Evolutionary conservation across 225 moss, liverwort and hornwort species (phyloP), one percentile per base, ranked within the genome.

Genomic region (Thuidium tamariscinum): DNA sequence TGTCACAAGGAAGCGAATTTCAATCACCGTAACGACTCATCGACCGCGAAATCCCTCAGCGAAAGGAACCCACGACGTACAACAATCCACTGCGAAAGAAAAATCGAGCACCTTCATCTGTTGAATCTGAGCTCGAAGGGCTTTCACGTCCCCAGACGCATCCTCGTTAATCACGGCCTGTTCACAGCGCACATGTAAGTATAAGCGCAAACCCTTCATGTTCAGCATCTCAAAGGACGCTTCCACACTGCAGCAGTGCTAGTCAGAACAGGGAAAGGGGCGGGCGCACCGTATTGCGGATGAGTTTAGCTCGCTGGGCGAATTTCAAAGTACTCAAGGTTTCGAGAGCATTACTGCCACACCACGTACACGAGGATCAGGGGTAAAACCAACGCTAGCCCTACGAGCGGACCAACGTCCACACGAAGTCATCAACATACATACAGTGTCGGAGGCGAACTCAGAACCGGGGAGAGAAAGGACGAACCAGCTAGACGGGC

Each of bases 101-200:
- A 63, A 75, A 32, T 8, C 8, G 10, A 44, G 79, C 67, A 98
- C 97, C 95, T 96, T 95, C 82, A 98, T 88, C 84, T 94, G 95
- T 37, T 96, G 95, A 78, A 96, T 95, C 85, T 95, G 95, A 29
- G 94, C 93, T 42, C 96, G 95, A 67, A 98, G 91, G 55, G 95
- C 95, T 67, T 94, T 89, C 78, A 96, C 96, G 89, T 98, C 98
- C 71, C 96, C 96, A 61, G 95, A 94, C 21, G 94, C 95, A 82
- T 98, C 95, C 89, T 98, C 94, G 54, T 98, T 98, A 34, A 96
- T 83, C 54, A 98, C 95, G 69, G 98, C 98, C 98, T 98, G 92
- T 60, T 49, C 63, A 85, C 51, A 80, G 48, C 79, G 49, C 83
- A 91, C 61, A 29, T 2, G 83, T 63, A 12, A 77, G 82, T 77